A percentile compares a stretch with the other conserved stretches of the same genome.
Evolutionary conservation across 768 basidiomycete species (phyloP).

Genomic region (Tulasnella sp.): DNA sequence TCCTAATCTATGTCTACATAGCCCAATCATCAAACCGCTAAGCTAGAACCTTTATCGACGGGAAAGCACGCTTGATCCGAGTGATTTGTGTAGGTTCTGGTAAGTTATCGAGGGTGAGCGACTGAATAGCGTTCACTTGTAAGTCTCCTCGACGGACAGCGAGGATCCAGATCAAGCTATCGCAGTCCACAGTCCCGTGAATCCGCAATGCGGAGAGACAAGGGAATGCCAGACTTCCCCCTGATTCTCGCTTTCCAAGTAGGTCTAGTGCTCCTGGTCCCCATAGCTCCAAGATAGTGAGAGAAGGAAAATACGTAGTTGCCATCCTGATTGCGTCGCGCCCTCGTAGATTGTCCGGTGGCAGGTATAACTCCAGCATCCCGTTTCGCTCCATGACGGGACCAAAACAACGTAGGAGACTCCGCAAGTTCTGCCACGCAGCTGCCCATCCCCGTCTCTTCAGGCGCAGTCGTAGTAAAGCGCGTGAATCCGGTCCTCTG

Average conservation of each 20-base stretch:
- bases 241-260: background rate
- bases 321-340: background rate
- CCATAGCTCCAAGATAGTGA: background rate
- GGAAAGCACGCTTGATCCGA: background rate
- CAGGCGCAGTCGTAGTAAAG: background rate
- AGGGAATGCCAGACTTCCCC: background rate
- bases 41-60: background rate
- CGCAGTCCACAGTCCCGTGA: background rate
- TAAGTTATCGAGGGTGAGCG: background rate
- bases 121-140: background rate
- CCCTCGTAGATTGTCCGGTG: background rate
- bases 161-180: background rate
- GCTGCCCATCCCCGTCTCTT: background rate
- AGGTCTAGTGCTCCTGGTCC: background rate
- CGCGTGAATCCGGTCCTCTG: background rate
- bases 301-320: background rate
- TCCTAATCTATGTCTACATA: too few relatives aligned
- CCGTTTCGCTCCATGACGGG: background rate
- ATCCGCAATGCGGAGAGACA: background rate
- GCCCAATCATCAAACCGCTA: background rate
- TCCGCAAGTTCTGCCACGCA: background rate
- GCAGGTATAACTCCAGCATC: background rate
- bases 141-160: background rate
- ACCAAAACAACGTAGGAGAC: background rate
- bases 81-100: background rate